Evolutionary conservation across 257 asterid species (phyloP).

Genomic region (Nicotiana tabacum): DNA sequence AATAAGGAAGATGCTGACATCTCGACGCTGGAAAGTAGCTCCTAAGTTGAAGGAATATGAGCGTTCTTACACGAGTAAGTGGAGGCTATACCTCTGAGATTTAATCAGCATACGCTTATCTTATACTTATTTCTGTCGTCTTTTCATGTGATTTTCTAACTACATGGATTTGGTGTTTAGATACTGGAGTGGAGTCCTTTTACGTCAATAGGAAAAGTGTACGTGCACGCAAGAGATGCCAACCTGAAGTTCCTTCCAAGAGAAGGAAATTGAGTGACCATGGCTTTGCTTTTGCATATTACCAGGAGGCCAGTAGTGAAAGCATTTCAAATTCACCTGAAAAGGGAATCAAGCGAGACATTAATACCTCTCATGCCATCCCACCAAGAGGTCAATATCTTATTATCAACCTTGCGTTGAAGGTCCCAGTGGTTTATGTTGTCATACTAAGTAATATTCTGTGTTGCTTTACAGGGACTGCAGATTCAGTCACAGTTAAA

Average conservation of each 20-base stretch:
- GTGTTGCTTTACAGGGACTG: constrained; percentile 40
- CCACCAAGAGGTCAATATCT: constrained; percentile 29
- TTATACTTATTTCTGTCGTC: not conserved
- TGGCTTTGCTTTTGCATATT: constrained; percentile 42
- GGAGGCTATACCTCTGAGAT: constrained; percentile 1
- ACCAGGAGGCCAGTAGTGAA: constrained; percentile 60
- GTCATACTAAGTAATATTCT: constrained; percentile 15
- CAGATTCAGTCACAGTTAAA: constrained; percentile 29
- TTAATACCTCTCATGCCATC: constrained; percentile 8
- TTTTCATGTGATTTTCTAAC: not conserved
- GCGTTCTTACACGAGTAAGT: constrained; percentile 56
- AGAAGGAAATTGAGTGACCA: constrained; percentile 64
- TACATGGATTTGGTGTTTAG: constrained; percentile 28
- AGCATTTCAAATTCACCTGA: constrained; percentile 59
- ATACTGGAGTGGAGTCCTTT: constrained; percentile 54
- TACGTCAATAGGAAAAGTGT: constrained; percentile 54
- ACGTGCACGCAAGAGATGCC: constrained; percentile 48
- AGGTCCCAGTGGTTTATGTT: constrained; percentile 5
- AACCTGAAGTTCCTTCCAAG: constrained; percentile 46
- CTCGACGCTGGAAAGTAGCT: constrained; percentile 70
- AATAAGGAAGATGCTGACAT: constrained; percentile 66
- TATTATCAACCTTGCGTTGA: not conserved
- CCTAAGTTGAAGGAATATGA: constrained; percentile 62
- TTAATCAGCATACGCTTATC: not conserved
- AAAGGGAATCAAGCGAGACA: constrained; percentile 37